phyloP scores from a whole-genome alignment of 2,329 filamentous ascomycete genomes.

The Pyrenophora graminea region DNA sequence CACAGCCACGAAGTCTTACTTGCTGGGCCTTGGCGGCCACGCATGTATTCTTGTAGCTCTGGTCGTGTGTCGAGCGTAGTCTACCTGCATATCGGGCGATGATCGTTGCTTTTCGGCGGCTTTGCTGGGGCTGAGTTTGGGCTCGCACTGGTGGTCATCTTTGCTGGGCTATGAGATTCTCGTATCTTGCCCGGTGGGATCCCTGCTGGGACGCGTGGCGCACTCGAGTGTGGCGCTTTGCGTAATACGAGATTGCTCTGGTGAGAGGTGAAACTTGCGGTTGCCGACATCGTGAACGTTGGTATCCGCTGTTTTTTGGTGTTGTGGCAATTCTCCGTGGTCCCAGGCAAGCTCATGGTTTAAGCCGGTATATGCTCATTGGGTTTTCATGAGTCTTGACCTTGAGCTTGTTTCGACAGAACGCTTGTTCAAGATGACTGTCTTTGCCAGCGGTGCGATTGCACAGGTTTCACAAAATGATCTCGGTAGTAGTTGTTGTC shows the following conservation, averaged over 20 bases:
- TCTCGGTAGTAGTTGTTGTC: too few relatives aligned
- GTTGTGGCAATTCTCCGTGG: too few relatives aligned
- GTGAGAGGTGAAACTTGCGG: too few relatives aligned
- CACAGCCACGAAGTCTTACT: conserved; percentile 5
- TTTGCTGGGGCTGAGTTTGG: not conserved
- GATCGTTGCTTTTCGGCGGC: conserved; percentile 8
- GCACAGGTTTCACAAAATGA: too few relatives aligned
- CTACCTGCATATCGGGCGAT: conserved; percentile 9
- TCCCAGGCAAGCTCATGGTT: too few relatives aligned
- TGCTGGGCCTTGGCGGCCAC: conserved; percentile 14
- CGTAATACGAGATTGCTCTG: not conserved
- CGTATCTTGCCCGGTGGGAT: not conserved
- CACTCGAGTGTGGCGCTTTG: conserved; percentile 5
- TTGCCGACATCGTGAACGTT: too few relatives aligned
- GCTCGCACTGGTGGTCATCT: not conserved
- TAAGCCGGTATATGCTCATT: too few relatives aligned
- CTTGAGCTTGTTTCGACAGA: too few relatives aligned
- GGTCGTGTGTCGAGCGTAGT: conserved; percentile 10
- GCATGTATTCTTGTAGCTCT: not conserved
- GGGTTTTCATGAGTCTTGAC: too few relatives aligned
- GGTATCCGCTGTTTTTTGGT: too few relatives aligned
- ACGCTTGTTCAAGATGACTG: too few relatives aligned
- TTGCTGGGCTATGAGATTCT: conserved; percentile 2
- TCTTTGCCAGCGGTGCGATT: too few relatives aligned
- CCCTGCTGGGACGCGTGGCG: conserved; percentile 5